A percentile compares a stretch with the other conserved stretches of the same genome.
Evolutionary conservation across 768 basidiomycete species (phyloP).

Genomic region (Daedaleopsis sinensis): DNA sequence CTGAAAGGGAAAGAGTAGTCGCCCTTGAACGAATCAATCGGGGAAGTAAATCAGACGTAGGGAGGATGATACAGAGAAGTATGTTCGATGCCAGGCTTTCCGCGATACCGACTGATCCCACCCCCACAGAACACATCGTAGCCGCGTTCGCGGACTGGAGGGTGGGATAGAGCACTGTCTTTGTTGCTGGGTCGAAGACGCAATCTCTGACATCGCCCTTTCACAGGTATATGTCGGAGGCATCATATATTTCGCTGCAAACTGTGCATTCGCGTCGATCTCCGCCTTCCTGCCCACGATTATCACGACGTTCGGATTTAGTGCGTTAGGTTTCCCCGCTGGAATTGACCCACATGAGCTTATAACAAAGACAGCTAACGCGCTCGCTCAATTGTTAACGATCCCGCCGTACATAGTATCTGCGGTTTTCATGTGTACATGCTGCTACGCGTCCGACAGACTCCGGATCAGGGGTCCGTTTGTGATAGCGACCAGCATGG

Average conservation of each 20-base stretch:
- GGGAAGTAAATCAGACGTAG: conserved; percentile 64
- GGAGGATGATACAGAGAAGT: conserved; percentile 68
- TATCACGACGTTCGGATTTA: conserved; percentile 70
- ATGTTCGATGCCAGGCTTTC: conserved; percentile 21
- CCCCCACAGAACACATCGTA: conserved; percentile 54
- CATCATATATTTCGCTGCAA: conserved; percentile 78
- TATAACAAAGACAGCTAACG: conserved; percentile 47
- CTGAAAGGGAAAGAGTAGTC: conserved; percentile 52
- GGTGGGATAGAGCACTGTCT: conserved; percentile 12
- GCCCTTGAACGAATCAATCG: conserved; percentile 72
- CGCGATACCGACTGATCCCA: conserved; percentile 39
- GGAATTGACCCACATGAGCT: conserved; percentile 42
- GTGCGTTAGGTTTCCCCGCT: conserved; percentile 58
- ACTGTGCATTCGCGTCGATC: conserved; percentile 79
- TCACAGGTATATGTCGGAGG: conserved; percentile 64
- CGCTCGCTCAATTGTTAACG: conserved; percentile 71
- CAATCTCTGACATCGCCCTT: not conserved
- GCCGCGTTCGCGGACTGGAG: conserved; percentile 74
- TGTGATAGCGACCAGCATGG: conserved; percentile 44
- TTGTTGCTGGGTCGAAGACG: not conserved
- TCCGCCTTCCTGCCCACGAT: conserved; percentile 86
- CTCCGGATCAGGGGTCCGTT: conserved; percentile 59
- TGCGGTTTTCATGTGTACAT: conserved; percentile 55
- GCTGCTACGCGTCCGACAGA: conserved; percentile 65
- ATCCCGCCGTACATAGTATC: conserved; percentile 82